phyloP scores from a whole-genome alignment of 306 rosid species.

The Dryas drummondii region DNA sequence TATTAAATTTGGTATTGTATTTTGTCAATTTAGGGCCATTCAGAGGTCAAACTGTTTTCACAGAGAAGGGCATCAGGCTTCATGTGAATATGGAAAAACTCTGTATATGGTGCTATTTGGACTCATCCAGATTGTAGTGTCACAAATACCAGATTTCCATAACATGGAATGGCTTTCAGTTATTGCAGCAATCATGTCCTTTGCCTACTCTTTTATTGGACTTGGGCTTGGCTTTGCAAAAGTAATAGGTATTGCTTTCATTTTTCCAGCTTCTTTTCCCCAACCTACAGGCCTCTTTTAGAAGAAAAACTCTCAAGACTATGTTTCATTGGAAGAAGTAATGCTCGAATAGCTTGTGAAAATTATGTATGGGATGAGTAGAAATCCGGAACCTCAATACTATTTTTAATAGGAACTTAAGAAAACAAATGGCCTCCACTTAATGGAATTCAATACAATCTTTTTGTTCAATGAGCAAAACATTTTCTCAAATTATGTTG shows the following conservation, averaged over 20 bases:
- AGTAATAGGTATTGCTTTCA: slow-evolving; percentile 51
- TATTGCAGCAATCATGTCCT: slow-evolving; percentile 77
- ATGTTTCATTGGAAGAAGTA: too few relatives aligned
- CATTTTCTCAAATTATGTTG: not conserved
- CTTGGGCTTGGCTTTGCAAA: slow-evolving; percentile 64
- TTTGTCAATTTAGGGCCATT: slow-evolving; percentile 56
- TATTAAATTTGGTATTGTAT: not conserved
- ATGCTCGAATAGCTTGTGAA: not conserved
- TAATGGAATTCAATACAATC: too few relatives aligned
- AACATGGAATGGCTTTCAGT: slow-evolving; percentile 73
- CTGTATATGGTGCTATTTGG: slow-evolving; percentile 70
- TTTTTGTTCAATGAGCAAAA: too few relatives aligned
- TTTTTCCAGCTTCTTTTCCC: not conserved
- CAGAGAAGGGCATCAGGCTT: slow-evolving; percentile 68
- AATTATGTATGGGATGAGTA: not conserved
- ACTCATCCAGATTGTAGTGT: slow-evolving; percentile 59
- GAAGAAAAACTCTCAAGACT: not conserved
- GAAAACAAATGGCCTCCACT: too few relatives aligned
- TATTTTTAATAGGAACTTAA: too few relatives aligned
- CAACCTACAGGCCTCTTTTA: not conserved
- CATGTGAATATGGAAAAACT: slow-evolving; percentile 54
- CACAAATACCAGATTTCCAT: slow-evolving; percentile 80
- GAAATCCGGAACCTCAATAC: not conserved
- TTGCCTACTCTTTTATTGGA: slow-evolving; percentile 67
- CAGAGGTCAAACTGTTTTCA: slow-evolving; percentile 75